These are phyloP conservation scores for Mycena alexandri DNA, from an alignment of 768 basidiomycete species.

Conservation along the genomic window DNA sequence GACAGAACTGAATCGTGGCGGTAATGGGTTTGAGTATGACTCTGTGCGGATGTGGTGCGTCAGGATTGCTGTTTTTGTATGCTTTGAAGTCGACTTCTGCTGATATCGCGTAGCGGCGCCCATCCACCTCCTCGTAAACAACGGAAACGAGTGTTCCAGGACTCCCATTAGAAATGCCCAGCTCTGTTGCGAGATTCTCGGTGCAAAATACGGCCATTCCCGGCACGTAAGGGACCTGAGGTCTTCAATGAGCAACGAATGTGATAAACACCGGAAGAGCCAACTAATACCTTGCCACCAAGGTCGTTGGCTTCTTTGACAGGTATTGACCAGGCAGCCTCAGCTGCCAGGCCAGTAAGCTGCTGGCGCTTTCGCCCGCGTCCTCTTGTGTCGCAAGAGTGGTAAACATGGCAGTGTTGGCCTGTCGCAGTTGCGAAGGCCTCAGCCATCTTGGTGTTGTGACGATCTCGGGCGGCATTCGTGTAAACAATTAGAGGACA, in stretches of 20 bases:
- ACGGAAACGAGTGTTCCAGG: too few species aligned
- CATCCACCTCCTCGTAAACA: too few species aligned
- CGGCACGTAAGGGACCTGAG: constrained; percentile 26
- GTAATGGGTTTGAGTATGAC: constrained; percentile 11
- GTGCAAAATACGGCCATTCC: constrained; percentile 32
- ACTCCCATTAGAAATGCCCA: constrained; percentile 30
- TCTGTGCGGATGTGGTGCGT: constrained; percentile 8
- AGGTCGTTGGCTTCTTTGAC: constrained; percentile 29
- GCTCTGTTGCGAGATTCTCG: constrained; percentile 27
- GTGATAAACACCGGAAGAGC: too few species aligned
- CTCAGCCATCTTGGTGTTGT: too few species aligned
- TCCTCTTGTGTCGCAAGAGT: constrained; percentile 21
- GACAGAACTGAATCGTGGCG: background rate
- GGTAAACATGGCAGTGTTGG: too few species aligned
- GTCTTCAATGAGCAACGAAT: too few species aligned
- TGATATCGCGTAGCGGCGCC: too few species aligned
- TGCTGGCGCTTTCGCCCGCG: constrained; percentile 7
- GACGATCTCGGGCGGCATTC: too few species aligned
- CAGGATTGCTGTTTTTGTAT: background rate
- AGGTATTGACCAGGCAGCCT: constrained; percentile 21
- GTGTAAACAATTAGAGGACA: constrained; percentile 27
- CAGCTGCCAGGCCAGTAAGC: constrained; percentile 22
- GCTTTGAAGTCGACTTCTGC: too few species aligned
- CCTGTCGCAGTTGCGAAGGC: too few species aligned
- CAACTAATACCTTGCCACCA: constrained; percentile 24